Conservation (phyloP, 495 filamentous ascomycete genomes). For the Penicillium malachiteum region DNA sequence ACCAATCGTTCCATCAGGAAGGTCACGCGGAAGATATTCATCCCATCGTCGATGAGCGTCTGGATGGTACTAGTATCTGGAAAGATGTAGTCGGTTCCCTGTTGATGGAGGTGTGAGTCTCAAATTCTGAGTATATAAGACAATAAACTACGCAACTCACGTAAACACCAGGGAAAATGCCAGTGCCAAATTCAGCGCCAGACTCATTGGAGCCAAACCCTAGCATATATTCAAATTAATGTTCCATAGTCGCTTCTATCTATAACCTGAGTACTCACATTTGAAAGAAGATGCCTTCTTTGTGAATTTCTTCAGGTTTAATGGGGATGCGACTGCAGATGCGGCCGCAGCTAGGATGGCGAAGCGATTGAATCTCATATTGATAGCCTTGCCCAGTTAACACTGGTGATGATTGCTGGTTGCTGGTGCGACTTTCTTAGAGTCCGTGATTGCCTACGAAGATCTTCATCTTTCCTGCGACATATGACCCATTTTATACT, state of each 20-base stretch:
- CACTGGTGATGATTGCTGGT: no score
- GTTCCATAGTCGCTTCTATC: not conserved
- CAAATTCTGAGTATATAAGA: no score
- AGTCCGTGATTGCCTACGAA: not conserved
- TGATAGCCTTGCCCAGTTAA: not conserved
- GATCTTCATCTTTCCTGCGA: not conserved
- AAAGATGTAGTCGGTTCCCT: conserved; percentile 59
- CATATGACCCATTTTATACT: not conserved
- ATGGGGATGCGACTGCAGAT: conserved; percentile 26
- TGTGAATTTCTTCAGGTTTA: conserved; percentile 9
- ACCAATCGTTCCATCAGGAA: conserved; percentile 69
- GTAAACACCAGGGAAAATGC: conserved; percentile 20
- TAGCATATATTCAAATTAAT: conserved; percentile 2
- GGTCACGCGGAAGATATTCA: conserved; percentile 68
- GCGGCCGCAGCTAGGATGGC: conserved; percentile 27
- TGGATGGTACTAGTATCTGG: conserved; percentile 52
- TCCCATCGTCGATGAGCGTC: conserved; percentile 57
- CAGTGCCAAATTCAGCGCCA: conserved; percentile 26
- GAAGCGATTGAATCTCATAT: conserved; percentile 29
- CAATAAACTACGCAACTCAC: conserved; percentile 7
- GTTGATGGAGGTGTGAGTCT: conserved; percentile 19
- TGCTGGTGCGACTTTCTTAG: no score
- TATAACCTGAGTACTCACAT: conserved; percentile 9
- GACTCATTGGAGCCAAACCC: conserved; percentile 34
- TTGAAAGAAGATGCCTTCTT: conserved; percentile 26